Evolutionary conservation across 305 asterid species (phyloP), one percentile per base, ranked within the genome.

Genomic region (Fraxinus platypoda): DNA sequence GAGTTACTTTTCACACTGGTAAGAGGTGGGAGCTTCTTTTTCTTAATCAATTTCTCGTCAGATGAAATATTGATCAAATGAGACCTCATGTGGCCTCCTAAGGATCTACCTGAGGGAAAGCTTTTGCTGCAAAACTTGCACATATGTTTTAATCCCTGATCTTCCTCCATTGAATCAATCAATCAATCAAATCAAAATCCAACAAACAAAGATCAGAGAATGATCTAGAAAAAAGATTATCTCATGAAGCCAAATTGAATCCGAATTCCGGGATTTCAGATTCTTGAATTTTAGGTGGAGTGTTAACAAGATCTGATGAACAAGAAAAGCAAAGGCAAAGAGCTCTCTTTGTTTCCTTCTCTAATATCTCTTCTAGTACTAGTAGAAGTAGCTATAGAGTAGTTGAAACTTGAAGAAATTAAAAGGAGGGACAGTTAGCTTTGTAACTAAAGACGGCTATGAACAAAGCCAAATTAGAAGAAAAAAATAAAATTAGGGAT

Each of bases 31-130:
- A 88, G 88, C 84, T 86, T 89, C 88, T 91, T 88, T 89, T 84
- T 88, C 88, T n/a, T n/a, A n/a, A 79, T 81, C 7, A 77, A 78
- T 43, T 88, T 91, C 15, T 78, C 84, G 68, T 57, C 81, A 41
- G 79, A 33, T 49, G 89, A 86, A 31, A 79, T 23, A 75, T 78
- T 88, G 87, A 91, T 89, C 90, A 93, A 81, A 84, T 94, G 98
- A 84, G 98, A 89, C 92, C 98, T 92, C 94, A 91, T 90, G 80
- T 92, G 98, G 68, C 97, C 97, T 1, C 98, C 98, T 49, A 94
- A 84, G 49, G 98, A 92, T 93, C 98, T 93, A 13, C 98, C 98
- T 83, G 93, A 90, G 62, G 94, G 92, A 88, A 92, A 93, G 57
- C 87, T 89, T 85, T 91, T 93, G 88, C 30, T 83, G 86, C 98